These are phyloP conservation scores for Lactarius pseudohatsudake DNA, from an alignment of 768 basidiomycete species.

Conservation along the genomic window DNA sequence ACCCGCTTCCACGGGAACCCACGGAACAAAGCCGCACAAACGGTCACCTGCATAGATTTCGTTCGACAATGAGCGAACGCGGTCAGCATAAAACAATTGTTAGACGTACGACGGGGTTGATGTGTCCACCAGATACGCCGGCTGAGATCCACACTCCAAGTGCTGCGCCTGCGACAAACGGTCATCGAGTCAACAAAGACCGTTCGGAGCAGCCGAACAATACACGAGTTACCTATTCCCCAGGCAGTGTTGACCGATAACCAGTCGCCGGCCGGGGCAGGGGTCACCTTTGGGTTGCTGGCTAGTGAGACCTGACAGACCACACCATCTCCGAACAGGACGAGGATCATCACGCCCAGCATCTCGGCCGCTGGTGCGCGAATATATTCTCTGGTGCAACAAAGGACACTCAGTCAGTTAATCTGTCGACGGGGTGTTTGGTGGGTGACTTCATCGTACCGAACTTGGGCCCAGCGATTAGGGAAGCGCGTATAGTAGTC, in stretches of 20 bases:
- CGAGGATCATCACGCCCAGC: slow-evolving; percentile 20
- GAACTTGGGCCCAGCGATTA: slow-evolving; percentile 7
- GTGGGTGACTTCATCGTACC: not conserved
- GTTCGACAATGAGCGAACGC: not conserved
- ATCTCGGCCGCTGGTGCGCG: slow-evolving; percentile 19
- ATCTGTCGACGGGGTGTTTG: not conserved
- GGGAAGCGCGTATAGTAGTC: slow-evolving; percentile 5
- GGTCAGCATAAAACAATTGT: not conserved
- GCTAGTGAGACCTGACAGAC: slow-evolving; percentile 19
- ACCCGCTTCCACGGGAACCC: slow-evolving; percentile 81
- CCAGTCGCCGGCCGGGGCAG: slow-evolving; percentile 27
- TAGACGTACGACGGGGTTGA: slow-evolving; percentile 36
- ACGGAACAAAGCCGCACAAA: slow-evolving; percentile 64
- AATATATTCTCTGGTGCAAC: not conserved
- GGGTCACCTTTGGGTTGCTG: slow-evolving; percentile 22
- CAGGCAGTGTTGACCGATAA: slow-evolving; percentile 26
- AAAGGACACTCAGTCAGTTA: not conserved
- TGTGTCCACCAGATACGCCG: slow-evolving; percentile 69
- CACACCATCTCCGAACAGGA: slow-evolving; percentile 22
- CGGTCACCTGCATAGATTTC: slow-evolving; percentile 51
- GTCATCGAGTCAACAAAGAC: not conserved
- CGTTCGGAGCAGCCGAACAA: not conserved
- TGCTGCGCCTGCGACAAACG: slow-evolving; percentile 43
- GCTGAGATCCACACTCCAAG: slow-evolving; percentile 67
- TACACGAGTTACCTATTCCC: slow-evolving; percentile 16